A percentile compares a stretch with the other conserved stretches of the same genome.
Conservation (phyloP, 306 rosid species). For the Quercus alba region DNA sequence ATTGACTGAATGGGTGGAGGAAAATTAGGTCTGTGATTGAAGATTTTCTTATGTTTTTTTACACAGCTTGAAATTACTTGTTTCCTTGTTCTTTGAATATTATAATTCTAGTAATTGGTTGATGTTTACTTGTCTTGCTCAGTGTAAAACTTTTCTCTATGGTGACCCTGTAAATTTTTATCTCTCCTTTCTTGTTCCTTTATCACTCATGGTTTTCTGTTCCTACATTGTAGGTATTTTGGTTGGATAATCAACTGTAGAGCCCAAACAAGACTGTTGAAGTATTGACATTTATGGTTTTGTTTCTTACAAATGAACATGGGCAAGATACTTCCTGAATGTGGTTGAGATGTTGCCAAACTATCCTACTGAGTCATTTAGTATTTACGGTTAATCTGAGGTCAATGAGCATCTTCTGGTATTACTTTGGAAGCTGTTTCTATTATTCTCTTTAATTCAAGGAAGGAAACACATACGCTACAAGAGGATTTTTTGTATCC, state of each 20-base stretch:
- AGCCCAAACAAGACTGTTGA: conserved; percentile 18
- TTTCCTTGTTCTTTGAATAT: not conserved
- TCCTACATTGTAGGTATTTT: conserved; percentile 29
- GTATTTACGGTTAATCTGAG: conserved; percentile 22
- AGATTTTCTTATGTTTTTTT: not conserved
- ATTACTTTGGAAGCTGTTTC: conserved; percentile 18
- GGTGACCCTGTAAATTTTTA: not conserved
- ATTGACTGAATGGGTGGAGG: not conserved
- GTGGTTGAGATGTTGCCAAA: conserved; percentile 14
- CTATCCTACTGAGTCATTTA: conserved; percentile 11
- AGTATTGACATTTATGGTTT: not conserved
- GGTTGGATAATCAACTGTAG: conserved; percentile 17
- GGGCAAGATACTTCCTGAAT: conserved; percentile 24
- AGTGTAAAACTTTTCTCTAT: not conserved
- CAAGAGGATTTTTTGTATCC: conserved; percentile 72
- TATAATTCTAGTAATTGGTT: not conserved
- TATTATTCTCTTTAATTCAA: conserved; percentile 30
- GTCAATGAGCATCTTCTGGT: conserved; percentile 36
- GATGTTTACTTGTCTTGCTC: not conserved
- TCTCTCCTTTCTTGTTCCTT: not conserved
- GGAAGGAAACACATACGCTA: conserved; percentile 38
- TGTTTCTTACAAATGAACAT: not conserved
- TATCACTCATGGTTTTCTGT: conserved; percentile 4
- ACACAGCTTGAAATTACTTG: not conserved
- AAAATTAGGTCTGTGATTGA: not conserved